Conservation (phyloP, 1,284 basidiomycete species). For the Irpex sp. region DNA sequence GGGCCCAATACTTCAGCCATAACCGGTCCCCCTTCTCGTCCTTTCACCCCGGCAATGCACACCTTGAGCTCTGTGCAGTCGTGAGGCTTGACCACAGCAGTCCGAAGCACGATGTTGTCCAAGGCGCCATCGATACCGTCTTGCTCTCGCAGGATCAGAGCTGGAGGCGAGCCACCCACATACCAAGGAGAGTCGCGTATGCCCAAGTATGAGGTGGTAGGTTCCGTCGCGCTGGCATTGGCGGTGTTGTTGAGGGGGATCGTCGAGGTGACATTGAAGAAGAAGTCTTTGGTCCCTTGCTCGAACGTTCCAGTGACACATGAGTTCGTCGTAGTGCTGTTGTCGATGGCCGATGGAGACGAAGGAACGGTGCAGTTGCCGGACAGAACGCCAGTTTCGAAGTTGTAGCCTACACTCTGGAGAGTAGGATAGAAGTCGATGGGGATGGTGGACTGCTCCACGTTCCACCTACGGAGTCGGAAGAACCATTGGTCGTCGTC, state of each 20-base stretch:
- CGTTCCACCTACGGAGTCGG: conserved; percentile 11
- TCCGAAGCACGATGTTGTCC: conserved; percentile 7
- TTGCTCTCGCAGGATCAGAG: conserved; percentile 10
- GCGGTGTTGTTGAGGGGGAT: conserved; percentile 15
- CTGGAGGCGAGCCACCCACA: conserved; percentile 9
- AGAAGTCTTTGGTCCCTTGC: conserved; percentile 4
- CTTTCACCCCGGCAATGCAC: conserved; percentile 13
- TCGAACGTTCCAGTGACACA: conserved; percentile 16
- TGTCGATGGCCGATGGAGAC: background rate
- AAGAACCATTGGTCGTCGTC: conserved; percentile 14
- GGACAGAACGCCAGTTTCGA: conserved; percentile 9
- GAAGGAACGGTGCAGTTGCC: conserved; percentile 16
- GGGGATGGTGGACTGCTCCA: conserved; percentile 11
- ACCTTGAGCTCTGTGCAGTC: conserved; percentile 19
- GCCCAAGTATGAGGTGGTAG: conserved; percentile 8
- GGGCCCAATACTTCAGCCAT: conserved; percentile 16
- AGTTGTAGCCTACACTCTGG: conserved; percentile 14
- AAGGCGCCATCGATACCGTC: background rate
- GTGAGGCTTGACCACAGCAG: conserved; percentile 11
- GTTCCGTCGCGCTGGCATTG: background rate
- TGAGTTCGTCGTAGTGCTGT: conserved; percentile 7
- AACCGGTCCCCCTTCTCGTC: conserved; percentile 4
- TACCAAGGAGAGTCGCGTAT: conserved; percentile 11
- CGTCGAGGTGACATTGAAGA: conserved; percentile 16
- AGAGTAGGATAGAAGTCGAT: conserved; percentile 16